Evolutionary conservation across 768 basidiomycete genomes (phyloP).

Genomic region (Termitomyces sp.): DNA sequence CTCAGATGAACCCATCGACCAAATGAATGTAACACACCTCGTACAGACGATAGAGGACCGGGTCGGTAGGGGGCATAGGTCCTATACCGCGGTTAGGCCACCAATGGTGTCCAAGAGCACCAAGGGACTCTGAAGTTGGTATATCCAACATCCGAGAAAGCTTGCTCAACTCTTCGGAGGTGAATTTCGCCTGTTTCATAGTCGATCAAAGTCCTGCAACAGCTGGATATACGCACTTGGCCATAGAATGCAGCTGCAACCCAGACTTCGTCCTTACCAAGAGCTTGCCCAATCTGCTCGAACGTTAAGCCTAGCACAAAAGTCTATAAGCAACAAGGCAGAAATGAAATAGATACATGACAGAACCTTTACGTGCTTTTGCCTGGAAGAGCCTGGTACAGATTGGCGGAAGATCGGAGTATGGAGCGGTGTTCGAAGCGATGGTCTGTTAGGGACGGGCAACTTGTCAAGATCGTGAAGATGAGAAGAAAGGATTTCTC

Average conservation of each 20-base stretch:
- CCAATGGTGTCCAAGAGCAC: constrained; percentile 60
- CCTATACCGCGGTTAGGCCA: constrained; percentile 73
- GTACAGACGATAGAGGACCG: constrained; percentile 77
- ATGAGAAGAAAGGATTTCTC: not conserved
- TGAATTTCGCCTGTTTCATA: constrained; percentile 59
- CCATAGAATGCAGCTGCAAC: constrained; percentile 80
- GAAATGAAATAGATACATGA: not conserved
- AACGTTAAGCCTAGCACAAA: constrained; percentile 57
- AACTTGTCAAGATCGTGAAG: not conserved
- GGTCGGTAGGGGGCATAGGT: constrained; percentile 71
- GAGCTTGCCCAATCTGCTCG: constrained; percentile 58
- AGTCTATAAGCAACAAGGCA: not conserved
- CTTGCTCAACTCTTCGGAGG: constrained; percentile 51
- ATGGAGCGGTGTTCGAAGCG: constrained; percentile 39
- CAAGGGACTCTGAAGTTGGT: constrained; percentile 31
- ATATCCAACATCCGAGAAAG: constrained; percentile 51
- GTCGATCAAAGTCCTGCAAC: not conserved
- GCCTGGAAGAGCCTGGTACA: constrained; percentile 53
- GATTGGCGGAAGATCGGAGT: constrained; percentile 50
- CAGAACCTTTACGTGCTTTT: constrained; percentile 60
- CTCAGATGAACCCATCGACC: not conserved
- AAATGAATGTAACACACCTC: constrained; percentile 48
- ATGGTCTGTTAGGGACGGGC: constrained; percentile 28
- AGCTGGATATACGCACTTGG: constrained; percentile 41
- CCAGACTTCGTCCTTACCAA: constrained; percentile 79